Base-by-base conservation (phyloP, 1,284 basidiomycete species). In the Heterobasidion irregulare region DNA sequence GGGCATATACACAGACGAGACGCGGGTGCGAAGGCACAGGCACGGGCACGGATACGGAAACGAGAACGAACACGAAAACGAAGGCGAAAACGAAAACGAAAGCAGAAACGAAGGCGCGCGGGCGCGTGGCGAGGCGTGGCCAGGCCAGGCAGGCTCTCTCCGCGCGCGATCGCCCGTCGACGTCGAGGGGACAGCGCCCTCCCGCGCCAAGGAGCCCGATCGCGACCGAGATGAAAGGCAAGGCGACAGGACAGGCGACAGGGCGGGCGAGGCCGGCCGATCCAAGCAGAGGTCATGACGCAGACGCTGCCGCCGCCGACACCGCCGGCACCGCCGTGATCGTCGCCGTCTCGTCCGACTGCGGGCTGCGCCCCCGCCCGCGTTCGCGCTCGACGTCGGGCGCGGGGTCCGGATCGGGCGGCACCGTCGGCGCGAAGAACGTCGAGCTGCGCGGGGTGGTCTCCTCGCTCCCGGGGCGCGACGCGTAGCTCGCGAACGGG, bases 381-480 rank as follows among this genome's bases (percentile, higher is more conserved):
- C 33, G 13, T 18, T 48, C 47, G 57, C 64, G 66, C 32, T 43
- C 47, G n/a, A 47, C 32, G 46, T 54, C 53, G 9, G 47, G 55
- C 2, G 56, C 62, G 47, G 58, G 58, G 1, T 55, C 54, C 35
- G 63, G 57, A 58, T 64, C 59, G 54, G 65, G 63, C 41, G 71
- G 62, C 34, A 63, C 64, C 53, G 68, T 62, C 15, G 68, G 59
- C 13, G 66, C 61, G 58, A 70, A 71, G 52, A 73, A 64, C 19
- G 73, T 63, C 18, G 77, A 75, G 66, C 72, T 74, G 61, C 75
- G 75, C 55, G 82, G 79, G 41, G 80, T 83, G 50, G 70, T 67
- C 50, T 71, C 74, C 45, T 69, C 71, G 58, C 71, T 63, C 64
- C 65, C 60, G 63, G 64, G 52, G 64, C 64, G 71, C 66, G 58